These are phyloP conservation scores for Metschnikowia lochheadii DNA, from an alignment of 805 yeast species.

Conservation along the genomic window DNA sequence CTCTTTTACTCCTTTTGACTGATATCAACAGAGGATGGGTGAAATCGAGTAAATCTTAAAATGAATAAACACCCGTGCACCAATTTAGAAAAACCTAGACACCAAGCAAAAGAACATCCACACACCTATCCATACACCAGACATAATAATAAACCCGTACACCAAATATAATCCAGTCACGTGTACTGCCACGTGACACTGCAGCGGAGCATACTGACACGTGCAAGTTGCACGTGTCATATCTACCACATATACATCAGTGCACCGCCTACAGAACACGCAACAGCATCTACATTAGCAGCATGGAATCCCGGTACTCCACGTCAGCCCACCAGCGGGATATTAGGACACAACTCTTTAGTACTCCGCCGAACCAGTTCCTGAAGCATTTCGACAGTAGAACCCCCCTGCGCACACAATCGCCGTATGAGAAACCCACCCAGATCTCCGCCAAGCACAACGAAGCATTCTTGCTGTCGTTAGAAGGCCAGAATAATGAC, in stretches of 20 bases:
- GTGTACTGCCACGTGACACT: no score
- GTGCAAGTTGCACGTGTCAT: neutral
- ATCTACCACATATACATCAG: neutral
- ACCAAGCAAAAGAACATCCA: no score
- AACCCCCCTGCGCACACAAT: slow-evolving; percentile 27
- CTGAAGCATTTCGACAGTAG: slow-evolving; percentile 10
- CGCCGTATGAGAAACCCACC: slow-evolving; percentile 37
- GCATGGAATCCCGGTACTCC: slow-evolving; percentile 18
- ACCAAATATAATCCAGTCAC: no score
- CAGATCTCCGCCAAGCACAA: slow-evolving; percentile 34
- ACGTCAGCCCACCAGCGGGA: slow-evolving; percentile 39
- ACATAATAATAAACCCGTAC: neutral
- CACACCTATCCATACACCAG: no score
- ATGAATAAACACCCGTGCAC: neutral
- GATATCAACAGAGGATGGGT: no score
- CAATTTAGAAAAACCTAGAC: neutral
- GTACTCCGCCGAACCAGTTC: slow-evolving; percentile 18
- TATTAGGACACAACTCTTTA: slow-evolving; percentile 38
- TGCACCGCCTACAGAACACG: neutral
- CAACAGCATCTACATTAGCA: neutral
- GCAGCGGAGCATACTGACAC: neutral
- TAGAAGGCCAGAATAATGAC: slow-evolving; percentile 41
- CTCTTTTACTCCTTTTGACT: no score
- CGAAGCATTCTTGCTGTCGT: slow-evolving; percentile 39
- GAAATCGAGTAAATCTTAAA: no score